A percentile compares a stretch with the other conserved stretches of the same genome.
Conservation (phyloP, 2,329 filamentous ascomycete genomes). For the Dothiorella sarmentorum region DNA sequence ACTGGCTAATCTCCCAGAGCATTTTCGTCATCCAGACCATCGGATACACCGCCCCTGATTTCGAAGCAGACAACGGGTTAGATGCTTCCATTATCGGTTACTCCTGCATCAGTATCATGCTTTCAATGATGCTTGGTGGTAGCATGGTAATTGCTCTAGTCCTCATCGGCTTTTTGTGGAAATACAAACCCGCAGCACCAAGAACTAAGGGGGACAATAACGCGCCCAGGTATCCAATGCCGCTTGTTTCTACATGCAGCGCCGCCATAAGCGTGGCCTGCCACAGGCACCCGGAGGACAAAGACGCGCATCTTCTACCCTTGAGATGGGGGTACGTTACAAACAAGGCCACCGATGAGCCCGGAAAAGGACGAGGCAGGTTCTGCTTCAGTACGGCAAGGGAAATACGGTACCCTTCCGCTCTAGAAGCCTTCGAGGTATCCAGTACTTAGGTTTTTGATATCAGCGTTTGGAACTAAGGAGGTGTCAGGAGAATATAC, state of each 20-base stretch:
- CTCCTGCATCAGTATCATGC: constrained; percentile 19
- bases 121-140: constrained; percentile 16
- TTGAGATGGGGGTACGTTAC: neutral
- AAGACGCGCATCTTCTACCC: neutral
- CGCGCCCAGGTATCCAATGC: constrained; percentile 13
- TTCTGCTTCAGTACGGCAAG: neutral
- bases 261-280: neutral
- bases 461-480: no score
- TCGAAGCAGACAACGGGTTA: constrained; percentile 2
- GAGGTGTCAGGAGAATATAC: no score
- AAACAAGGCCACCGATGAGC: no score
- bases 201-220: no score
- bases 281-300: neutral
- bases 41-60: constrained; percentile 20
- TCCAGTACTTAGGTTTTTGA: no score
- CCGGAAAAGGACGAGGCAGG: neutral
- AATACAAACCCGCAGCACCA: no score
- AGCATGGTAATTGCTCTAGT: neutral
- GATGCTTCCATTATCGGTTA: neutral
- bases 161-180: neutral
- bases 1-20: constrained; percentile 45
- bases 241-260: neutral
- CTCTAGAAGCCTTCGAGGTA: no score
- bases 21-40: constrained; percentile 37
- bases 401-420: no score